Base-by-base conservation (phyloP, 108 stramenopile genomes). In the Poteriospumella lacustris region DNA sequence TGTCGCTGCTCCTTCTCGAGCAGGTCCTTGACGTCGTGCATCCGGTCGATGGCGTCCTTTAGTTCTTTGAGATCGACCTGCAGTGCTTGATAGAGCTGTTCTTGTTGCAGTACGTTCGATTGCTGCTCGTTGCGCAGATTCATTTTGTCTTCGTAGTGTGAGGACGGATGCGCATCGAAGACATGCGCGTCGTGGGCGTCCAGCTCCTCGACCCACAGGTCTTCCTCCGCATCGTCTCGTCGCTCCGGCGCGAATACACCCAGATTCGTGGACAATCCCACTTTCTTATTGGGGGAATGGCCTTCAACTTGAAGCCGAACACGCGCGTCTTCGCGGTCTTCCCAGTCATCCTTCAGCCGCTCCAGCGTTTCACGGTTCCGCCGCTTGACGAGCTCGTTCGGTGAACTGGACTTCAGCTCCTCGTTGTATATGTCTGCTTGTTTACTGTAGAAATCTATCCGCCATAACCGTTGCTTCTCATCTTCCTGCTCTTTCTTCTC, bases 1-100 rank as follows among this genome's bases (percentile, higher is more conserved):
- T 68, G 64, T 19, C 64, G 12, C 64, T 19, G 19, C 15, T 68
- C 64, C 36, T 40, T 68, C 36, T 68, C 64, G 19, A 68, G 36
- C 12, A 19, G 12, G 36, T 73, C 41, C 36, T 33, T 44, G 9
- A 73, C 3, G 12, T 73, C 12, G 5, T 31, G 31, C 12, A 5
- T 12, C 42, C 41, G 36, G 5, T 73, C 70, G 5, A 73, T 34
- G 5, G 70, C 5, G 33, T 3, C 47, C 3, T 73, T 3, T 56
- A 73, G 31, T 56, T 36, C 36, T 24, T 73, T 73, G 5, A 9
- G 3, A 9, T 73, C 70, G 33, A 19, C 38, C 5, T 12, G 47
- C 5, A 73, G 36, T n/a, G 70, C 70, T n/a, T 73, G n/a, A 73
- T 73, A 73, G n/a, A 73, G 36, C 26, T 3, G 9, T 73, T 5